Base-by-base conservation (phyloP, 2,329 filamentous ascomycete species). In the Alternaria rosae region DNA sequence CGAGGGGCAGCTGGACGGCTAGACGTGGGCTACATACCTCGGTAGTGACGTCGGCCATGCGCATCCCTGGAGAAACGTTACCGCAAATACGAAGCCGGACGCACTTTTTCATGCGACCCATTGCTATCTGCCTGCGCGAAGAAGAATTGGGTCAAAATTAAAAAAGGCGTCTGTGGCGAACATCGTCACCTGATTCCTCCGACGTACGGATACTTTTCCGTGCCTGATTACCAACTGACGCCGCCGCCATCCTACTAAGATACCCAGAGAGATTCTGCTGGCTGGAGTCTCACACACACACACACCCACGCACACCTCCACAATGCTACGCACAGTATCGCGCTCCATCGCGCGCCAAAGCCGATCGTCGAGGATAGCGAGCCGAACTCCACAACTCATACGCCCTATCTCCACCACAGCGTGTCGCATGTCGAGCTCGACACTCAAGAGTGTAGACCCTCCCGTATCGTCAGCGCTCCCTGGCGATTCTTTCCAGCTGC, bases 401-500 rank as follows among this genome's bases (percentile, higher is more conserved):
- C 72, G 79, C 59, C 72, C 79, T 15, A 76, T 85, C 43, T 81
- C 82, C 48, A 80, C 79, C 28, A 78, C 80, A n/a, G 64, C 69
- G 15, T 73, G 69, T 59, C 82, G 79, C 73, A 89, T 91, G 87
- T 82, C 88, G 38, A 79, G 73, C 62, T 81, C 84, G 21, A 76
- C 83, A 3, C 83, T 85, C 45, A 78, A 85, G 47, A 76, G 86
- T 12, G 86, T 89, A 44, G 77, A 87, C 15, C 88, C 88, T 23
- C 88, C 89, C 15, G 78, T 92, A 23, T 89, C 89, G 15, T 82
- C 84, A 20, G 79, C 83, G 9, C 82, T 89, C 3, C 85, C 91
- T 0, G 88, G 91, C 59, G 93, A 97, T 75, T 87, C 91, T 26
- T 97, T 94, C 82, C 94, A 97, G 78, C 86, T 97, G 13, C 86